Conservation (phyloP, 805 yeast species). For the Sugiyamaella boreocaroliniensis region DNA sequence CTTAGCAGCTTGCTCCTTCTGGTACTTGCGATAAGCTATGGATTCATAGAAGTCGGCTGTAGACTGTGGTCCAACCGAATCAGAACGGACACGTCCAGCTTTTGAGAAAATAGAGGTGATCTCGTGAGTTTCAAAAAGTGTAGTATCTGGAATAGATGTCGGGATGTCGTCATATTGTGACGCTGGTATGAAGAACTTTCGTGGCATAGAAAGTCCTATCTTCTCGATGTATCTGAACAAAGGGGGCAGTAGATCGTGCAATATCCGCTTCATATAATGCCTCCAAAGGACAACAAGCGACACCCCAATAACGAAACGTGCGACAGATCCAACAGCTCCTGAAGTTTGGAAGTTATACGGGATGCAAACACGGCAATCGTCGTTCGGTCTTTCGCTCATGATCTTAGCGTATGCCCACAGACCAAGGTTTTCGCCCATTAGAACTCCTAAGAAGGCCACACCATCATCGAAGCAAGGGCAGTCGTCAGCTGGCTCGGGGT, state of each 20-base stretch:
- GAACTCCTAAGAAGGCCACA: constrained; percentile 86
- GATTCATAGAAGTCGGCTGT: constrained; percentile 37
- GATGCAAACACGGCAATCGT: constrained; percentile 14
- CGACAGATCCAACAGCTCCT: constrained; percentile 29
- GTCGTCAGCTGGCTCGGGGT: constrained; percentile 80
- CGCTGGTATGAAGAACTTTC: constrained; percentile 34
- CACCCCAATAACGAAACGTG: constrained; percentile 59
- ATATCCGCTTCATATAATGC: constrained; percentile 56
- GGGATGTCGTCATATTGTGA: constrained; percentile 32
- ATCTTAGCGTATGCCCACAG: constrained; percentile 37
- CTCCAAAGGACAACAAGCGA: constrained; percentile 66
- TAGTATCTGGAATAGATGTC: constrained; percentile 30
- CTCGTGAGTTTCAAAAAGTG: constrained; percentile 27
- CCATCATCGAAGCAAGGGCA: constrained; percentile 97
- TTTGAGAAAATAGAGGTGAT: constrained; percentile 27
- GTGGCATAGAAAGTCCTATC: constrained; percentile 35
- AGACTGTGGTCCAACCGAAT: constrained; percentile 38
- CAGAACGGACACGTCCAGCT: constrained; percentile 27
- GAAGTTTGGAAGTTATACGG: constrained; percentile 13
- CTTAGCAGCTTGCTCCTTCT: constrained; percentile 17
- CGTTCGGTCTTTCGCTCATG: neutral
- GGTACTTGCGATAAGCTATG: constrained; percentile 28
- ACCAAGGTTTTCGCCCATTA: constrained; percentile 66
- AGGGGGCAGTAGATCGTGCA: constrained; percentile 54
- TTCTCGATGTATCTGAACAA: constrained; percentile 39